Conservation (phyloP, 2,329 filamentous ascomycete species). For the Fusarium keratoplasticum region DNA sequence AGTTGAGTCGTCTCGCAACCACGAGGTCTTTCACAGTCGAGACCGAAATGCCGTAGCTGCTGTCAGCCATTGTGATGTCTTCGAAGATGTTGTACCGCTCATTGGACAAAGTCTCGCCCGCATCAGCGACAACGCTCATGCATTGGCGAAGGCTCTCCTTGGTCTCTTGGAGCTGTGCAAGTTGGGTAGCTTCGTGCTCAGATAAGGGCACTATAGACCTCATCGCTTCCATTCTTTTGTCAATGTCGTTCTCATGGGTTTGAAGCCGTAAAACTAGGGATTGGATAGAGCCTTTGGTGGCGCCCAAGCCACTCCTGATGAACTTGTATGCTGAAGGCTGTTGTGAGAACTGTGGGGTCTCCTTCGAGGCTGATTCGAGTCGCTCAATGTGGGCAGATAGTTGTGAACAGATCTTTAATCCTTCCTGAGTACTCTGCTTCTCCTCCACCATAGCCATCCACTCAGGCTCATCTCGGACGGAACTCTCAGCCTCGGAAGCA, state of each 20-base stretch:
- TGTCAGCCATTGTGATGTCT: constrained; percentile 39
- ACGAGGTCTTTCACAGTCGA: constrained; percentile 43
- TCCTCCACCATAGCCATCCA: constrained; percentile 39
- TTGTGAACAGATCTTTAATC: constrained; percentile 37
- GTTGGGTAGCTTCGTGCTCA: constrained; percentile 15
- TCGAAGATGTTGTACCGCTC: constrained; percentile 43
- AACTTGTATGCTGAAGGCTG: constrained; percentile 38
- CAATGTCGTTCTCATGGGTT: constrained; percentile 25
- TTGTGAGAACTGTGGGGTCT: constrained; percentile 20
- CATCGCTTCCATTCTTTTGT: constrained; percentile 30
- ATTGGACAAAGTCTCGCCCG: constrained; percentile 21
- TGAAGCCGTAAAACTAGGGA: constrained; percentile 26
- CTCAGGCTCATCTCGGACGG: constrained; percentile 18
- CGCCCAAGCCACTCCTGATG: constrained; percentile 25
- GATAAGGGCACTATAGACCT: constrained; percentile 13
- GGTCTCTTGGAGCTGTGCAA: constrained; percentile 33
- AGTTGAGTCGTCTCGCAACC: constrained; percentile 34
- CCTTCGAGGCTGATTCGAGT: constrained; percentile 27
- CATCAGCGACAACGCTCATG: constrained; percentile 36
- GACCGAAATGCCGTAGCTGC: constrained; percentile 38
- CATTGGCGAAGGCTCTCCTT: constrained; percentile 38
- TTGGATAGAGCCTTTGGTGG: constrained; percentile 30
- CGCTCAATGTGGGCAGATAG: constrained; percentile 35
- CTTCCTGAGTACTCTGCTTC: constrained; percentile 38
- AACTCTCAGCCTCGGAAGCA: background rate